Percentiles rank a stretch among this genome's conserved stretches.
Conservation (phyloP, 345 rosid species). For the Populus davidiana region DNA sequence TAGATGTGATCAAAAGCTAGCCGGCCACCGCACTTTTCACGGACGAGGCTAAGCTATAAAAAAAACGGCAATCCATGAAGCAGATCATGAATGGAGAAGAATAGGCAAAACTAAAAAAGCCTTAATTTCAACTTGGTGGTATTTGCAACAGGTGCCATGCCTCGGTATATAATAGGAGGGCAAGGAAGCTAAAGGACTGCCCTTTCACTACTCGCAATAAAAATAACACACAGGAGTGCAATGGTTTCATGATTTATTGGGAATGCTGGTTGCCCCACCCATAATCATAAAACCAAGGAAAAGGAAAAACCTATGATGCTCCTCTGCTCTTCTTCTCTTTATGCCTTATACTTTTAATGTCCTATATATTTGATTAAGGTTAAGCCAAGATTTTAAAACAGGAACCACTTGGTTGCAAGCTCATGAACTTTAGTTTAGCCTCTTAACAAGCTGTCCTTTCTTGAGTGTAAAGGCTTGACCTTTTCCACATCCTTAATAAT, state of each 20-base stretch:
- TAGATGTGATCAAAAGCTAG: conserved; percentile 4
- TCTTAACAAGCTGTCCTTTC: conserved; percentile 30
- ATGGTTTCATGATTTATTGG: conserved; percentile 32
- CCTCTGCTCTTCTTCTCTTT: conserved; percentile 14
- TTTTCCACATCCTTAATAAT: neutral
- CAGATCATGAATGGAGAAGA: neutral
- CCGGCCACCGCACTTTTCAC: neutral
- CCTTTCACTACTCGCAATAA: conserved; percentile 16
- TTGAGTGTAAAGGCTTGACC: conserved; percentile 33
- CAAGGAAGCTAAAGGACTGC: conserved; percentile 17
- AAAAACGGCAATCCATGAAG: neutral
- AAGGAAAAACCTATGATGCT: conserved; percentile 10
- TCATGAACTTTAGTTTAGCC: conserved; percentile 5
- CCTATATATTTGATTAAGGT: neutral
- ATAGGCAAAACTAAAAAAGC: neutral
- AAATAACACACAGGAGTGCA: conserved; percentile 29
- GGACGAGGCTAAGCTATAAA: neutral
- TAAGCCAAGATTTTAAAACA: conserved; percentile 7
- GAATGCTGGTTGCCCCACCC: conserved; percentile 37
- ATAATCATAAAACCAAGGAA: neutral
- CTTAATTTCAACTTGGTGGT: neutral
- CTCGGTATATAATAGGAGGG: conserved; percentile 13
- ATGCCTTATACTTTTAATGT: neutral
- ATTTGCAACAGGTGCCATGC: conserved; percentile 3
- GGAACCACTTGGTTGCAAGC: conserved; percentile 16